A percentile compares a stretch with the other conserved stretches of the same genome.
Evolutionary conservation across 768 basidiomycete genomes (phyloP).

Genomic region (Lepiota venenata): DNA sequence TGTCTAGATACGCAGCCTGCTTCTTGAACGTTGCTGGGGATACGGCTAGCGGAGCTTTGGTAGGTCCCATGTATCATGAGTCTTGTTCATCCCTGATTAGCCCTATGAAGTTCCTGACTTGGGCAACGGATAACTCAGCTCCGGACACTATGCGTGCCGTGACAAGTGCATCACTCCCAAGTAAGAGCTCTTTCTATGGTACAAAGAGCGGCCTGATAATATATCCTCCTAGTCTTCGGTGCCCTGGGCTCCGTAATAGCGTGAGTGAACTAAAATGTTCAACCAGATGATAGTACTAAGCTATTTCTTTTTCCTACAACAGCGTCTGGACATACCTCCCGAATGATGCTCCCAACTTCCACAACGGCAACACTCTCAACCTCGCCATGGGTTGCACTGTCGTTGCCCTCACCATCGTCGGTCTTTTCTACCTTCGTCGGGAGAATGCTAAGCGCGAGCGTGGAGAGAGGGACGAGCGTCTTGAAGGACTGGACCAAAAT

Average conservation of each 20-base stretch:
- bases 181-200: conserved; percentile 25
- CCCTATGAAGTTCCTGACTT: conserved; percentile 39
- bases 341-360: conserved; percentile 38
- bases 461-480: conserved; percentile 39
- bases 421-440: conserved; percentile 32
- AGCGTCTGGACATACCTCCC: conserved; percentile 49
- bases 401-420: conserved; percentile 23
- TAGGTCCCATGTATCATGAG: neutral
- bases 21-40: conserved; percentile 41
- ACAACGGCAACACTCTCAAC: conserved; percentile 26
- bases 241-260: conserved; percentile 44
- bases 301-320: neutral
- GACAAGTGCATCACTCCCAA: conserved; percentile 40
- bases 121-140: conserved; percentile 49
- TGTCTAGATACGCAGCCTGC: conserved; percentile 38
- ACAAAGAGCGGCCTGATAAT: conserved; percentile 33
- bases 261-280: conserved; percentile 23
- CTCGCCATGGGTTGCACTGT: conserved; percentile 2
- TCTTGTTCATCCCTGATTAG: neutral
- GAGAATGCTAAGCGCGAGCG: conserved; percentile 42
- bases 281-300: conserved; percentile 17
- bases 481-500: conserved; percentile 24
- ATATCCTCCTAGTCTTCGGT: conserved; percentile 24
- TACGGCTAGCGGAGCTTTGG: conserved; percentile 34
- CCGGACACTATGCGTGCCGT: conserved; percentile 48